Evolutionary conservation across 139 green algal species (phyloP).

Genomic region (Trebouxia sp.): DNA sequence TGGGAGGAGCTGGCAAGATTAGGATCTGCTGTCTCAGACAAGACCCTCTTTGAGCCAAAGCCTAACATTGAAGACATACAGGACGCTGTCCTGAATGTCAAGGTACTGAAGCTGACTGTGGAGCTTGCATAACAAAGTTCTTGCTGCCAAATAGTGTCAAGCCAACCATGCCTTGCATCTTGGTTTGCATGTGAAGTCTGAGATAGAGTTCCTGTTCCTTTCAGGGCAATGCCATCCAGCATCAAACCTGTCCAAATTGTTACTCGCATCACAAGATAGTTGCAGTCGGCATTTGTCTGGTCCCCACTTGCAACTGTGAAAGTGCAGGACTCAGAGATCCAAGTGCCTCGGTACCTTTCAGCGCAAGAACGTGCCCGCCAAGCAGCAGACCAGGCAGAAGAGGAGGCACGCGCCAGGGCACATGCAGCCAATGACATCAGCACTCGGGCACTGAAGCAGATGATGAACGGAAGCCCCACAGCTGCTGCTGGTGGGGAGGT

Average conservation of each 20-base stretch:
- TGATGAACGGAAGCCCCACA: slow-evolving; percentile 14
- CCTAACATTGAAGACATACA: neutral
- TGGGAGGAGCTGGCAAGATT: neutral
- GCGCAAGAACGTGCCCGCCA: too few species aligned
- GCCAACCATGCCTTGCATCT: too few species aligned
- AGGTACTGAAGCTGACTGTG: too few species aligned
- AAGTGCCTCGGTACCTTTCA: neutral
- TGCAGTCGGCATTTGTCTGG: too few species aligned
- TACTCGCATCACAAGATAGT: too few species aligned
- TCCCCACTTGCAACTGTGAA: too few species aligned
- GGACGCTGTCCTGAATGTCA: neutral
- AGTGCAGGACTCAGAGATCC: slow-evolving; percentile 22
- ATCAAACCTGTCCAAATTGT: too few species aligned
- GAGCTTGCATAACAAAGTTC: too few species aligned
- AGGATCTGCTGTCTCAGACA: neutral
- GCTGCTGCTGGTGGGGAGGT: neutral
- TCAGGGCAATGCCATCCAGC: too few species aligned
- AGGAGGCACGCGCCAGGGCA: slow-evolving; percentile 6
- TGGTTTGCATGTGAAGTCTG: too few species aligned
- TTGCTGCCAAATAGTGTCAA: too few species aligned
- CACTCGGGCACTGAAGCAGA: slow-evolving; percentile 27
- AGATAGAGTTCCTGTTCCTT: too few species aligned
- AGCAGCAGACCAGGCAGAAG: slow-evolving; percentile 5
- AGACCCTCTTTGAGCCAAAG: neutral
- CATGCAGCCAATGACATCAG: slow-evolving; percentile 1